Percentiles rank a stretch among this genome's conserved stretches.
Evolutionary conservation across 2,329 filamentous ascomycete genomes (phyloP).

Genomic region (Fusarium transvaalense): DNA sequence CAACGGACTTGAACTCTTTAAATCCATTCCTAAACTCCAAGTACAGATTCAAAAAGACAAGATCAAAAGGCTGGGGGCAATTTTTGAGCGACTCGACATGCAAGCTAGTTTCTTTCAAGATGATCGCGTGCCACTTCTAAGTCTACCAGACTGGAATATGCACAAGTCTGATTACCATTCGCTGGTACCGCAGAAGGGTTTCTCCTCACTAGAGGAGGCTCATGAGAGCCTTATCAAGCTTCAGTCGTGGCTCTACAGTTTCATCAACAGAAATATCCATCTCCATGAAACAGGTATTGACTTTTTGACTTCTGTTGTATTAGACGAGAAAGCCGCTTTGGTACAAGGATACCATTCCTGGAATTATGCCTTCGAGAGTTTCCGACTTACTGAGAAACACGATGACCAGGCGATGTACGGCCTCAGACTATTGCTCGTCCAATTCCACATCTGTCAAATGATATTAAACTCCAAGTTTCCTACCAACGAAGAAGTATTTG

Average conservation of each 20-base stretch:
- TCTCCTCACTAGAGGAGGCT: slow-evolving; percentile 1
- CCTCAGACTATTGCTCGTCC: slow-evolving; percentile 15
- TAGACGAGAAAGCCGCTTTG: slow-evolving; percentile 14
- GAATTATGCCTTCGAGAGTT: not conserved
- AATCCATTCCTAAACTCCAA: not conserved
- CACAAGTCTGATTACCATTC: not conserved
- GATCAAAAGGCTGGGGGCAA: not conserved
- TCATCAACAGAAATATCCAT: slow-evolving; percentile 8
- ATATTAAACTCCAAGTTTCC: slow-evolving; percentile 27
- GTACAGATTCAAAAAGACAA: not conserved
- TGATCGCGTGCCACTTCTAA: slow-evolving; percentile 20
- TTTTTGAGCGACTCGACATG: slow-evolving; percentile 30
- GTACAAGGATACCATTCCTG: slow-evolving; percentile 2
- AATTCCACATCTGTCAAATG: slow-evolving; percentile 25
- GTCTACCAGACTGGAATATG: not conserved
- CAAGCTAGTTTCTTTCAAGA: slow-evolving; percentile 40
- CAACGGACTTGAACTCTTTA: slow-evolving; percentile 8
- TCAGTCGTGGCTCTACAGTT: slow-evolving; percentile 30
- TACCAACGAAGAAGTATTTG: slow-evolving; percentile 9
- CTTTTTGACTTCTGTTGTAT: not conserved
- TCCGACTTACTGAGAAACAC: not conserved
- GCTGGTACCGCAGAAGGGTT: not conserved
- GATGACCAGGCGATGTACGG: not conserved
- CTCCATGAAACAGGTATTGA: not conserved
- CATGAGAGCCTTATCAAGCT: slow-evolving; percentile 23